A percentile compares a stretch with the other conserved stretches of the same genome.
These are phyloP conservation scores for Trametes versicolor DNA, from an alignment of 1,284 basidiomycete species.

Conservation along the genomic window DNA sequence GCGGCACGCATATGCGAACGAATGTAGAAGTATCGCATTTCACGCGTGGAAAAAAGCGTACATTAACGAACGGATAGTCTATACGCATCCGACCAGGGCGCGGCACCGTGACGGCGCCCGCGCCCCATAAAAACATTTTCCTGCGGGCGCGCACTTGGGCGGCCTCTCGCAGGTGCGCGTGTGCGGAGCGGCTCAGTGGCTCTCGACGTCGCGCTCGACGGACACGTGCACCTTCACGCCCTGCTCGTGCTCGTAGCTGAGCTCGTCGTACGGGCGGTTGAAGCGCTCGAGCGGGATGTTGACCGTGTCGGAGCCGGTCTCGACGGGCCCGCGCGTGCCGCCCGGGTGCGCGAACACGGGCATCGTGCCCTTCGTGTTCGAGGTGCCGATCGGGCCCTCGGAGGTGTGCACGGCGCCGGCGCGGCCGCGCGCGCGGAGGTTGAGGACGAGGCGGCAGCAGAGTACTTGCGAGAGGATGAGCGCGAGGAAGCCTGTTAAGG, in stretches of 20 bases:
- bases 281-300: slow-evolving; percentile 26
- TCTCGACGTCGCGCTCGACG: slow-evolving; percentile 22
- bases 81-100: not conserved
- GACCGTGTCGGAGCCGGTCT: slow-evolving; percentile 14
- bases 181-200: too few species aligned
- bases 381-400: slow-evolving; percentile 1
- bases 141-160: not conserved
- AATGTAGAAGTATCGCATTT: not conserved
- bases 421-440: slow-evolving; percentile 18
- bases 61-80: not conserved
- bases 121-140: not conserved
- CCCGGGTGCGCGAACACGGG: slow-evolving; percentile 22
- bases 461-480: slow-evolving; percentile 25
- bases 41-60: not conserved
- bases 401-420: slow-evolving; percentile 9
- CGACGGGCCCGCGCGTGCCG: not conserved
- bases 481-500: slow-evolving; percentile 17
- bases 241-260: slow-evolving; percentile 8
- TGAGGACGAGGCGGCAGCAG: slow-evolving; percentile 25
- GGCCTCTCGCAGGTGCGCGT: not conserved
- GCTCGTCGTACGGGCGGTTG: slow-evolving; percentile 20
- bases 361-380: slow-evolving; percentile 15
- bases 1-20: not conserved
- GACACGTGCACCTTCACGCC: slow-evolving; percentile 22
- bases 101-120: too few species aligned